Base-by-base conservation (phyloP, 1,139 yeast genomes). In the Candida gigantensis region DNA sequence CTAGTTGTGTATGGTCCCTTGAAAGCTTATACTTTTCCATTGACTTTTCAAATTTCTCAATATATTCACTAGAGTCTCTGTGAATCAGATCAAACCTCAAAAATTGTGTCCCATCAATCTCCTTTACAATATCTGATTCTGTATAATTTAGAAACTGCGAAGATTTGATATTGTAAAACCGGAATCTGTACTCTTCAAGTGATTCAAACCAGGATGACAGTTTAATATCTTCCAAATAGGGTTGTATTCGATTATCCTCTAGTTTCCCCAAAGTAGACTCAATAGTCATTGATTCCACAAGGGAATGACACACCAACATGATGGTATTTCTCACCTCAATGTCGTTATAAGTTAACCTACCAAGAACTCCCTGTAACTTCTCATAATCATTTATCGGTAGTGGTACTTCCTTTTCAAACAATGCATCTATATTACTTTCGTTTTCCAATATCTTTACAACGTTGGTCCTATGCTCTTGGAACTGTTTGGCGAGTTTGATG, bases 111-210 rank as follows among this genome's bases (percentile, higher is more conserved):
- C 35, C 37, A 7, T 33, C 30, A n/a, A 38, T 16, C 20, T 35
- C 30, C 9, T 26, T 28, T 5, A 19, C n/a, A n/a, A 33, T 16
- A 24, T 44, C 46, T 1, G 40, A 23, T 13, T 62, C 61, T 27
- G 58, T 57, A 36, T 63, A 62, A 35, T 60, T 66, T 19, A 65
- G 48, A 46, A 54, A 55, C 24, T 64, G 62, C 0, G 65, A 62
- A 2, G 72, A 60, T 37, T 62, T 64, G 47, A 49, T 54, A 36
- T 57, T 42, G 21, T 35, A 32, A 15, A 48, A 48, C n/a, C 36
- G 31, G 4, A 9, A 12, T 21, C 52, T 32, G 28, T 44, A 46
- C 8, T 36, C 35, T 17, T 37, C 38, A 12, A 45, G 20, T 0
- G 62, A 58, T 35, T 46, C 47, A 39, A 63, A 65, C 12, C 39